Percentiles rank a stretch among this genome's conserved stretches.
Evolutionary conservation across 179 eudicot species (phyloP).

Genomic region (Monotropa hypopitys): DNA sequence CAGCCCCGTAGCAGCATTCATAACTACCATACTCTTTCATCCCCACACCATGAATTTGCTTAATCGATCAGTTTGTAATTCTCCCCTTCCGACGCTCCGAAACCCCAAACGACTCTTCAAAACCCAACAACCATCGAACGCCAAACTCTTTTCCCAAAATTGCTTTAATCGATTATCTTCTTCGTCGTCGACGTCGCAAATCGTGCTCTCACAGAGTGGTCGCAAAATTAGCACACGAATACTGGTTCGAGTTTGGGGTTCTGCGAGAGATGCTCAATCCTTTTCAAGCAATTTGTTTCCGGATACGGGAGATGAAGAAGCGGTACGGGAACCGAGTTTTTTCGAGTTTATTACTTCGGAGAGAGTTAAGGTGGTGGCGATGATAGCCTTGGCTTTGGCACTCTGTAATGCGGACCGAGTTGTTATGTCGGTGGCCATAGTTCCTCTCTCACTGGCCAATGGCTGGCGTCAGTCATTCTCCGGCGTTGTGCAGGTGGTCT

Average conservation of each 20-base stretch:
- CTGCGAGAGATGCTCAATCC: background rate
- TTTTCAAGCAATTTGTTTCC: background rate
- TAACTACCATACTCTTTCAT: background rate
- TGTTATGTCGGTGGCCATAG: slow-evolving; percentile 88
- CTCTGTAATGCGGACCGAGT: slow-evolving; percentile 79
- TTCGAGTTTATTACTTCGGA: slow-evolving; percentile 64
- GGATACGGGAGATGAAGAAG: background rate
- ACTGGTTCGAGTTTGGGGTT: background rate
- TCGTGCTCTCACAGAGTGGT: background rate
- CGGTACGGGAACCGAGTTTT: slow-evolving; percentile 10
- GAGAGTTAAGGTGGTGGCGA: slow-evolving; percentile 62
- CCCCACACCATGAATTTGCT: background rate
- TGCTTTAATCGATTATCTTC: background rate
- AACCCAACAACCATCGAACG: background rate
- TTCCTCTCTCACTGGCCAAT: slow-evolving; percentile 57
- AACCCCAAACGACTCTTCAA: background rate
- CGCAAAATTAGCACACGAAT: background rate
- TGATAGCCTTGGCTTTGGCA: slow-evolving; percentile 56
- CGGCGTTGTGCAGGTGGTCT: slow-evolving; percentile 79
- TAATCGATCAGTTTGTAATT: background rate
- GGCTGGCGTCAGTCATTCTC: slow-evolving; percentile 78
- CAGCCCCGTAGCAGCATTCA: too few species aligned
- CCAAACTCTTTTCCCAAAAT: background rate
- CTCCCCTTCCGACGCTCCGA: background rate
- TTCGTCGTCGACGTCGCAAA: background rate